Percentiles rank a stretch among this genome's conserved stretches.
phyloP scores from a whole-genome alignment of 1,284 basidiomycete genomes.

The Cryptococcus sp. region DNA sequence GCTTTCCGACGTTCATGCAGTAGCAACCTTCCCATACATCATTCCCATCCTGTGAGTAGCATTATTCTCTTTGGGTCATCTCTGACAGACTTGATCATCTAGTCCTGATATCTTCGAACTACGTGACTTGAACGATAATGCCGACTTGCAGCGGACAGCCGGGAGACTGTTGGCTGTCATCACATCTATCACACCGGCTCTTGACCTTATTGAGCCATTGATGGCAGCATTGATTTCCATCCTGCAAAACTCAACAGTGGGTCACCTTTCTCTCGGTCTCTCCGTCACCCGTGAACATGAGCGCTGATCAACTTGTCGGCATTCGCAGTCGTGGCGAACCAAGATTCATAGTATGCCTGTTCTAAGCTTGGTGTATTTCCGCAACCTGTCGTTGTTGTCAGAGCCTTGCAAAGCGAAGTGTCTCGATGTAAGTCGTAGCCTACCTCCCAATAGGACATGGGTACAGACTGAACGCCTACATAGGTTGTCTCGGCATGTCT shows the following conservation, averaged over 20 bases:
- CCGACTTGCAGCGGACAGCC: conserved; percentile 53
- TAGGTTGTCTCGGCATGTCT: conserved; percentile 71
- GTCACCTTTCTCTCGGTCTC: conserved; percentile 10
- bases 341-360: conserved; percentile 57
- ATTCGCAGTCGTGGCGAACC: conserved; percentile 54
- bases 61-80: neutral
- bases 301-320: neutral
- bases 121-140: conserved; percentile 52
- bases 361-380: conserved; percentile 53
- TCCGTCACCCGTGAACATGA: neutral
- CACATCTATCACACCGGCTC: conserved; percentile 55
- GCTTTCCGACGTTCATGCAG: conserved; percentile 71
- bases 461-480: conserved; percentile 16
- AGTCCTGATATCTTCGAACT: conserved; percentile 53
- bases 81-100: conserved; percentile 8
- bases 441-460: neutral
- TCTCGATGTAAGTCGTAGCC: conserved; percentile 62
- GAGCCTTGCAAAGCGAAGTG: conserved; percentile 66
- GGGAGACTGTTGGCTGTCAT: conserved; percentile 53
- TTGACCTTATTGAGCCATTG: conserved; percentile 53
- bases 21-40: conserved; percentile 72
- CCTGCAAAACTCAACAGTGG: conserved; percentile 50
- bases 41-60: conserved; percentile 69
- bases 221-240: conserved; percentile 52
- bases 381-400: conserved; percentile 74